Percentiles rank a stretch among this genome's conserved stretches.
phyloP scores from a whole-genome alignment of 108 stramenopile genomes.

The Skeletonema menzelii region DNA sequence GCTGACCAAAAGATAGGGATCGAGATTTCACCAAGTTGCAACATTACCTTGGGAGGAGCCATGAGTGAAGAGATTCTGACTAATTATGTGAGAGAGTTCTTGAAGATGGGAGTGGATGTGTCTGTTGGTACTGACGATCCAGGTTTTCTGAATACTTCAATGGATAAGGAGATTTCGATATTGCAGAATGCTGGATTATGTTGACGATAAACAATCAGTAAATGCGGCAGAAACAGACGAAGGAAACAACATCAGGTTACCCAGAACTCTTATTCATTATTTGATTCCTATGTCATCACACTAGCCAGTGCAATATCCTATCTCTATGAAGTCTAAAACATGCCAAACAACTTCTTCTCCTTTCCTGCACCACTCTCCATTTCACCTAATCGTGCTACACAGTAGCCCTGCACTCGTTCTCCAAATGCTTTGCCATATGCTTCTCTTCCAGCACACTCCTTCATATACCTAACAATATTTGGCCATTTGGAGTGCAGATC shows the following conservation, averaged over 20 bases:
- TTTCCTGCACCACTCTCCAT: slow-evolving; percentile 31
- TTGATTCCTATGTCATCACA: neutral
- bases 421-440: slow-evolving; percentile 84
- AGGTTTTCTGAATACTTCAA: slow-evolving; percentile 21
- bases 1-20: slow-evolving; percentile 18
- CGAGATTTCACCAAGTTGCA: slow-evolving; percentile 33
- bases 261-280: neutral
- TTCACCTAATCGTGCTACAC: slow-evolving; percentile 52
- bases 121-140: slow-evolving; percentile 44
- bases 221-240: no score
- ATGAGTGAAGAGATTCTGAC: neutral
- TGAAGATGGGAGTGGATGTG: slow-evolving; percentile 24
- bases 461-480: slow-evolving; percentile 78
- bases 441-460: slow-evolving; percentile 63
- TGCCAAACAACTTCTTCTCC: slow-evolving; percentile 71
- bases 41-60: slow-evolving; percentile 29
- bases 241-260: no score
- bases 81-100: slow-evolving; percentile 21
- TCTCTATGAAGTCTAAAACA: slow-evolving; percentile 55
- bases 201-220: neutral
- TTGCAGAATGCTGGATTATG: slow-evolving; percentile 2
- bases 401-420: slow-evolving; percentile 47
- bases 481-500: slow-evolving; percentile 70
- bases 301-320: neutral
- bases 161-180: slow-evolving; percentile 18